A percentile compares a stretch with the other conserved stretches of the same genome.
Evolutionary conservation across 352 stramenopile genomes (phyloP).

Genomic region (Thalassiosira exigua): DNA sequence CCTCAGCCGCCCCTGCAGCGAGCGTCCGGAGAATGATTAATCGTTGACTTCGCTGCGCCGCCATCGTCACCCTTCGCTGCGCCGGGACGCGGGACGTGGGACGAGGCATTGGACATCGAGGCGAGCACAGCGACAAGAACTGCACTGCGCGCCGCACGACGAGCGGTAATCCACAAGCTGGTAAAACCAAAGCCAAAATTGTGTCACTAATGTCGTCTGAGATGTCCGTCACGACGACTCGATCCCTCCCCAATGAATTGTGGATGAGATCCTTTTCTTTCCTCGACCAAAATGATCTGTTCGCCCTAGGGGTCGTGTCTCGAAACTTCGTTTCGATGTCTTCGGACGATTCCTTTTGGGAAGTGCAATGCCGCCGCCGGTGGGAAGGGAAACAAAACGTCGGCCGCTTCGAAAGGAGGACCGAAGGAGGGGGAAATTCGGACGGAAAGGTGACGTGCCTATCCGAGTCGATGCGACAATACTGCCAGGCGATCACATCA

Average conservation of each 20-base stretch:
- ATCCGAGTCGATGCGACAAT: constrained; percentile 17
- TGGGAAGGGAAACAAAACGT: constrained; percentile 56
- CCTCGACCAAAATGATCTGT: constrained; percentile 26
- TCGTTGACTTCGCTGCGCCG: too few species aligned
- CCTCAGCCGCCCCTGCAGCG: too few species aligned
- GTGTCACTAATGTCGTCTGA: too few species aligned
- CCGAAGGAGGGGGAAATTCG: not conserved
- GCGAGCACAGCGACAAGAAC: too few species aligned
- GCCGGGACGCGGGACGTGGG: too few species aligned
- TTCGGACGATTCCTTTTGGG: constrained; percentile 47
- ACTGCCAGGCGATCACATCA: constrained; percentile 3
- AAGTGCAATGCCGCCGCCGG: constrained; percentile 17
- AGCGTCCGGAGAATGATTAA: too few species aligned
- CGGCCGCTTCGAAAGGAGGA: constrained; percentile 16
- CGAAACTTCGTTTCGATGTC: constrained; percentile 26
- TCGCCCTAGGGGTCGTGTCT: constrained; percentile 24
- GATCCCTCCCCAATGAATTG: constrained; percentile 45
- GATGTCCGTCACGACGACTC: too few species aligned
- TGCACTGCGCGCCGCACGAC: too few species aligned
- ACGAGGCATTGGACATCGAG: too few species aligned
- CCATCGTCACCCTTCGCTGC: too few species aligned
- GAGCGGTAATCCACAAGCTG: too few species aligned
- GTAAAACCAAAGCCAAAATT: too few species aligned
- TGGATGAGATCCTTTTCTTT: constrained; percentile 43
- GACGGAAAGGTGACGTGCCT: constrained; percentile 16